Evolutionary conservation across 495 filamentous ascomycete genomes (phyloP), one percentile per base, ranked within the genome.

Genomic region (Daldinia decipiens): DNA sequence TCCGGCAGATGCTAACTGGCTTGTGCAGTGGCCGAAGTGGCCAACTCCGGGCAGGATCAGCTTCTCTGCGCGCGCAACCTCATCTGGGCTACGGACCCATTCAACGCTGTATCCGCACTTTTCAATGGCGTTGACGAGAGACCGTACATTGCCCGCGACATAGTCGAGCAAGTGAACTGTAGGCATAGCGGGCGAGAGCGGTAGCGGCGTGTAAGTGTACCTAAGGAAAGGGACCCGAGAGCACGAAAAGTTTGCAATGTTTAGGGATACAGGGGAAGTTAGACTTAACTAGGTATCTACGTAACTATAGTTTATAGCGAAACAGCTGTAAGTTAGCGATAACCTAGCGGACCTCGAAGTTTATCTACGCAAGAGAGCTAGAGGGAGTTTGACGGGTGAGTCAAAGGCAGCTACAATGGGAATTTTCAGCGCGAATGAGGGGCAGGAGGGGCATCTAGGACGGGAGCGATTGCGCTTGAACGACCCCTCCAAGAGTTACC

Each of bases 91-190:
- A 62, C 85, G 92, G 68, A 99, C 85, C 95, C 95, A 98, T 83
- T 95, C 92, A 13, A 99, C 93, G 59, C 89, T 87, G 78, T 94
- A 98, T 62, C 96, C 95, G 60, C 93, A 82, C 80, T 93, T 93
- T 78, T 99, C 95, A 76, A 99, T 96, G 70, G 95, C 95, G 82
- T 99, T 99, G 77, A 93, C 94, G 72, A 99, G 86, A 52, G 93
- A 97, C 56, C 95, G 91, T 63, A 98, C 88, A 81, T 99, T 99
- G 67, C 95, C 95, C 52, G 83, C 85, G 64, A 87, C 85, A 60
- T 86, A 87, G 71, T 98, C 94, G 38, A 99, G 88, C 55, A 99
- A 84, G 83, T 99, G 91, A 60, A 98, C 95, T 15, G 87, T 94
- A 38, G 94, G 91, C 94, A 97, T 97, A 54, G 68, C 83, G 62